These are phyloP conservation scores for Novymonas esmeraldas DNA, from an alignment of 208 protist species.

Conservation along the genomic window DNA sequence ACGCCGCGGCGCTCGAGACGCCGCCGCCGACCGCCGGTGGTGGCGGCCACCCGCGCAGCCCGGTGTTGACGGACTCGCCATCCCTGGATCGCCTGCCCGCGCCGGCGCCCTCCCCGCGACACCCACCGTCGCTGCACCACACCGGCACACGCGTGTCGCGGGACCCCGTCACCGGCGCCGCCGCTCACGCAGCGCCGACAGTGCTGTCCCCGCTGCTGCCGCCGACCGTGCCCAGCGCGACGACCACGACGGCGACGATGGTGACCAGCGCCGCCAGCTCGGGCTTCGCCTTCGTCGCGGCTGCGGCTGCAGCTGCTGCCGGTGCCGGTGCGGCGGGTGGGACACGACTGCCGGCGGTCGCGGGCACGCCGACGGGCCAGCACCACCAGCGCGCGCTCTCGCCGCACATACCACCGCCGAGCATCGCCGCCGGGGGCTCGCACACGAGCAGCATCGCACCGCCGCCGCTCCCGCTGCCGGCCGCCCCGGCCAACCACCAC, in stretches of 20 bases:
- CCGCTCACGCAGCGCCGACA: neutral
- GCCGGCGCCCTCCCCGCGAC: slow-evolving; percentile 6
- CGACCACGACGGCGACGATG: neutral
- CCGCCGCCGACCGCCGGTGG: neutral
- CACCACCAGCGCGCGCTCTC: slow-evolving; percentile 1
- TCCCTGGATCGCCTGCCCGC: slow-evolving; percentile 20
- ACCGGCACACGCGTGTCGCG: neutral
- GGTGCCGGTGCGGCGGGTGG: neutral
- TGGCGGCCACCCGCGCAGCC: neutral
- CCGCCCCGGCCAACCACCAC: slow-evolving; percentile 21
- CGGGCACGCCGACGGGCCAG: neutral
- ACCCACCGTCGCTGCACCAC: neutral
- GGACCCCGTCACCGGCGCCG: neutral
- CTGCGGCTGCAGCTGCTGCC: neutral
- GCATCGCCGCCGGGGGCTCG: neutral
- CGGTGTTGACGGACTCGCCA: slow-evolving; percentile 10
- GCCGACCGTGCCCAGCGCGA: neutral
- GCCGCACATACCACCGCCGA: slow-evolving; percentile 7
- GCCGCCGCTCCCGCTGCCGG: slow-evolving; percentile 17
- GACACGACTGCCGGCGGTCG: neutral
- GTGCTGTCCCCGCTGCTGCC: neutral
- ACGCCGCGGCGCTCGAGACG: neutral
- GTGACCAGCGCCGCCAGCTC: neutral
- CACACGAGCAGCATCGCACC: neutral
- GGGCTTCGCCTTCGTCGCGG: neutral